Evolutionary conservation across 768 basidiomycete species (phyloP).

Genomic region (Grammothele lineata): DNA sequence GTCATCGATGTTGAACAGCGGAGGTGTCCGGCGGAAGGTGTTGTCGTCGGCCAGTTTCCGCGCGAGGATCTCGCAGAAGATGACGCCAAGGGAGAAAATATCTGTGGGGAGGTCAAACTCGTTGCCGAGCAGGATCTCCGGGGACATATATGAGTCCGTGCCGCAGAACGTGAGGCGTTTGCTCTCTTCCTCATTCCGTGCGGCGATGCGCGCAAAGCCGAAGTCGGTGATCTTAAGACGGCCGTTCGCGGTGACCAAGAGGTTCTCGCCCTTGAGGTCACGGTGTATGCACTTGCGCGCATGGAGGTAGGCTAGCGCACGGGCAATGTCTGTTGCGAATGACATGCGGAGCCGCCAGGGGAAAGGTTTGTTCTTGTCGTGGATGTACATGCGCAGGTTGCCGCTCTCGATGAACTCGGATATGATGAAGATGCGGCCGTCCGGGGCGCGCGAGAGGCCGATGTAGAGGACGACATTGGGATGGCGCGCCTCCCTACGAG

Average conservation of each 20-base stretch:
- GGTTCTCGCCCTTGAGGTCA: constrained; percentile 96
- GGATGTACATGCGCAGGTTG: constrained; percentile 88
- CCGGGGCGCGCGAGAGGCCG: constrained; percentile 81
- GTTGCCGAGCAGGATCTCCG: constrained; percentile 87
- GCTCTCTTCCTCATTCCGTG: constrained; percentile 84
- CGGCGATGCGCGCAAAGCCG: constrained; percentile 93
- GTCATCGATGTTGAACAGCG: constrained; percentile 71
- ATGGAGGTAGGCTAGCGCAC: constrained; percentile 96
- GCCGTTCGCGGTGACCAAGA: constrained; percentile 91
- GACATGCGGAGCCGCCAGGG: constrained; percentile 93
- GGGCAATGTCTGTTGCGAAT: constrained; percentile 91
- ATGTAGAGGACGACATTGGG: constrained; percentile 93
- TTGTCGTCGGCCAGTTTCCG: constrained; percentile 82
- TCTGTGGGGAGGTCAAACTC: constrained; percentile 95
- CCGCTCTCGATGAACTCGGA: constrained; percentile 93
- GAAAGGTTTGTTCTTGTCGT: constrained; percentile 76
- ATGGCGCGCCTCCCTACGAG: constrained; percentile 74
- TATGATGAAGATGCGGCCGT: constrained; percentile 88
- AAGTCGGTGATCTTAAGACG: constrained; percentile 99
- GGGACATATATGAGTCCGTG: constrained; percentile 96
- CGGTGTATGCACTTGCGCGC: constrained; percentile 86
- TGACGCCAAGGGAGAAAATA: constrained; percentile 89
- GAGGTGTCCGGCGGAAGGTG: constrained; percentile 73
- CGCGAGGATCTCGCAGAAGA: constrained; percentile 88
- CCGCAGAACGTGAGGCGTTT: constrained; percentile 84